Conservation (phyloP, 345 rosid genomes). For the Combretum micranthum region DNA sequence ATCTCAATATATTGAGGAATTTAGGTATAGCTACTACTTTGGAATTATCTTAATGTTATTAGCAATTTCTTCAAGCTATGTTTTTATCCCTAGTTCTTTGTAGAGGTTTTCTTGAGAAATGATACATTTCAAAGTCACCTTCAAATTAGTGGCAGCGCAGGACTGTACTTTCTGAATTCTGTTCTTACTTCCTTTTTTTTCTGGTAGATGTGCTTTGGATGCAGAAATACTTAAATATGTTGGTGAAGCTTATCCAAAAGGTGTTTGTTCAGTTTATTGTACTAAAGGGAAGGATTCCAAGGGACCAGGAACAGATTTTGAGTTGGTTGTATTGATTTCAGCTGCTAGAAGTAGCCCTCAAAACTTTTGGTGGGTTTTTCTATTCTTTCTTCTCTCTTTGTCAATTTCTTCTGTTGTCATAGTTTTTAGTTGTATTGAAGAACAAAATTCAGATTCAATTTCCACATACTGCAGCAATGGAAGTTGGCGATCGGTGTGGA, state of each 20-base stretch:
- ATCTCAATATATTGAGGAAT: constrained; percentile 77
- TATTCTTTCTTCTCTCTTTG: background rate
- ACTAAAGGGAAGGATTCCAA: constrained; percentile 68
- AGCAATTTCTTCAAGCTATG: background rate
- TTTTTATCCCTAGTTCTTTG: background rate
- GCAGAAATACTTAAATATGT: constrained; percentile 77
- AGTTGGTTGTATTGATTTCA: constrained; percentile 78
- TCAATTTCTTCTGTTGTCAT: background rate
- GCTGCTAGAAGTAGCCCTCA: constrained; percentile 84
- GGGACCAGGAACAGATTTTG: constrained; percentile 84
- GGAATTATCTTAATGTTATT: background rate
- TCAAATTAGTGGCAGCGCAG: no score
- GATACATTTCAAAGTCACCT: no score
- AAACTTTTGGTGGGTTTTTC: constrained; percentile 72
- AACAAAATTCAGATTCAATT: background rate
- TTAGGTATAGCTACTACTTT: constrained; percentile 42
- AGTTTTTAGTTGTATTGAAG: background rate
- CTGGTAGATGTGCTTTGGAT: constrained; percentile 74
- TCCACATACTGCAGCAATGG: constrained; percentile 49
- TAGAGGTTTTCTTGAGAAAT: background rate
- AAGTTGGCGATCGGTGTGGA: constrained; percentile 94
- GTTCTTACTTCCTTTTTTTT: constrained; percentile 4
- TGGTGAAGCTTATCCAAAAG: constrained; percentile 89
- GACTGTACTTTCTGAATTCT: no score
- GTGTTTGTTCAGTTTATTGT: constrained; percentile 74